Conservation (phyloP, 192 early-diverging fungal genomes). For the Dissophora ornata region DNA sequence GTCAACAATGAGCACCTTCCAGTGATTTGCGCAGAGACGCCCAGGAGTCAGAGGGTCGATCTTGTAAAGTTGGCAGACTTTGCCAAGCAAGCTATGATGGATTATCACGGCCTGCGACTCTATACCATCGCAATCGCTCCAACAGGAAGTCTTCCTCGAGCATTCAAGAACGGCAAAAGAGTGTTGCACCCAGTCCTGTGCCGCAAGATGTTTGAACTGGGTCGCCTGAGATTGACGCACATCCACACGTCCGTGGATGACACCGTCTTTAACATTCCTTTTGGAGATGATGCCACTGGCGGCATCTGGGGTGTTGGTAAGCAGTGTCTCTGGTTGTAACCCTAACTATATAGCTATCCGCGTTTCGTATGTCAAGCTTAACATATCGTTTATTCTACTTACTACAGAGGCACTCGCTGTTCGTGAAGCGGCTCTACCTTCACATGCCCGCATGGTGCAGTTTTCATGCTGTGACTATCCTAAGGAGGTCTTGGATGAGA, state of each 20-base stretch:
- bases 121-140: constrained; percentile 72
- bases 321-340: no score
- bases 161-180: constrained; percentile 75
- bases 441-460: constrained; percentile 64
- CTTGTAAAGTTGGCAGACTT: constrained; percentile 62
- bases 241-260: constrained; percentile 69
- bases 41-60: constrained; percentile 55
- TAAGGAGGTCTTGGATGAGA: constrained; percentile 74
- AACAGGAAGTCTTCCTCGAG: constrained; percentile 70
- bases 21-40: constrained; percentile 76
- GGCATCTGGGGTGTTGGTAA: constrained; percentile 62
- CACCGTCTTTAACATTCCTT: constrained; percentile 72
- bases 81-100: constrained; percentile 66
- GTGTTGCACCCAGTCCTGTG: constrained; percentile 74
- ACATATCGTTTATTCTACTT: neutral
- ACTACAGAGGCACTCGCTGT: constrained; percentile 43
- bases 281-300: constrained; percentile 59
- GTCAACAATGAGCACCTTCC: constrained; percentile 81
- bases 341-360: no score
- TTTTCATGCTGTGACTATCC: constrained; percentile 77
- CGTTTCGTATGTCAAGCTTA: no score
- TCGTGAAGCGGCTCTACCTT: constrained; percentile 40
- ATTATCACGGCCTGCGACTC: constrained; percentile 70
- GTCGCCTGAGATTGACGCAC: constrained; percentile 65
- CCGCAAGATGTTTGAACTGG: constrained; percentile 72